Base-by-base conservation (phyloP, 352 stramenopile species). In the Phytophthora chlamydospora region DNA sequence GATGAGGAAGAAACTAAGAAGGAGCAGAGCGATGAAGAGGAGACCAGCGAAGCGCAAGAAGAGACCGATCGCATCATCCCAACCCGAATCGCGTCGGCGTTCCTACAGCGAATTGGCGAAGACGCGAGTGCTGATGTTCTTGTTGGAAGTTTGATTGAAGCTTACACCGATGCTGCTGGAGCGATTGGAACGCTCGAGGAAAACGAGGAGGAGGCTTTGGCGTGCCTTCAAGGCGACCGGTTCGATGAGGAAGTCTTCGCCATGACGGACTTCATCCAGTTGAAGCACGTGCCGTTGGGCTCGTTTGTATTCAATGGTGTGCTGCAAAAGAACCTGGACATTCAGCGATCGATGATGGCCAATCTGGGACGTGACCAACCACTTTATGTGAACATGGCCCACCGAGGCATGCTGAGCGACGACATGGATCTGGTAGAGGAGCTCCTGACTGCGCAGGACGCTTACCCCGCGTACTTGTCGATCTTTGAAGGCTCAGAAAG, bases 301-400 rank as follows among this genome's bases (percentile, higher is more conserved):
- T 93, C 69, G 7, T 83, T 83, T 32, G 63, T 93, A 7, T 91
- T 98, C 35, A 98, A 98, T 58, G 91, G 91, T 32, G 76, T 97
- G 32, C 40, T 97, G 4, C 75, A 81, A 32, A 80, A 72, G 12
- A 72, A 84, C 39, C 45, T 91, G 14, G 78, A 93, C 31, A 45
- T 96, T 32, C 79, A 96, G 66, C 70, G 66, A 32, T 69, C 85
- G 2, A 75, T 97, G 44, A 94, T 97, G 81, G 54, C 51, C 6
- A 74, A 90, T 47, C 78, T 97, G 24, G 82, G 83, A 2, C 72
- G 85, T 50, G 92, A 98, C 47, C 91, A 98, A 48, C 67, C 61
- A 5, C 46, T 91, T 4, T 95, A 88, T 34, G 79, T 93, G 47
- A 71, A 67, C 7, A 82, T 95, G 71, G 81, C 79, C 27, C 76